A percentile compares a stretch with the other conserved stretches of the same genome.
Conservation (phyloP, 139 green algal species). For the Chlorella sp. region DNA sequence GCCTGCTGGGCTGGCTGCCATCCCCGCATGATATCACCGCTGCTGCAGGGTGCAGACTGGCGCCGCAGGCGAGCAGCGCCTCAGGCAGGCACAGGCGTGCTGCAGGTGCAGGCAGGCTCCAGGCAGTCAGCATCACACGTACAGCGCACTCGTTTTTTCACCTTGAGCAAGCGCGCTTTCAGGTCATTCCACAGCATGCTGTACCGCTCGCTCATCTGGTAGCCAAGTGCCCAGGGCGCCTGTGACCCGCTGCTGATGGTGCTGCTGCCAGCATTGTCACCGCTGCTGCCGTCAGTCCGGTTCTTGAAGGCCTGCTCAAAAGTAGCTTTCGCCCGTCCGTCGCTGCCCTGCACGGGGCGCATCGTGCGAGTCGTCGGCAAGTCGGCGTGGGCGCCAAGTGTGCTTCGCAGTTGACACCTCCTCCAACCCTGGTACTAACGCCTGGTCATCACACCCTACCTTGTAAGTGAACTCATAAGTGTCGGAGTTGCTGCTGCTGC, state of each 20-base stretch:
- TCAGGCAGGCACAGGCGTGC: too few species aligned
- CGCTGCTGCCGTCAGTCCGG: background rate
- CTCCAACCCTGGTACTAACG: too few species aligned
- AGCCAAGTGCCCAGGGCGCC: slow-evolving; percentile 61
- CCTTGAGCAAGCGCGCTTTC: slow-evolving; percentile 71
- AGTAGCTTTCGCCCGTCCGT: slow-evolving; percentile 64
- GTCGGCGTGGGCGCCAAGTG: too few species aligned
- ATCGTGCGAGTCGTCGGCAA: too few species aligned
- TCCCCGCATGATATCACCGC: too few species aligned
- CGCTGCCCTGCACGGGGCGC: slow-evolving; percentile 10
- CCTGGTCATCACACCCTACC: too few species aligned
- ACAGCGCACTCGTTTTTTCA: background rate
- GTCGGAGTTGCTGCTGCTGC: background rate
- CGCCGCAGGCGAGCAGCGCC: too few species aligned
- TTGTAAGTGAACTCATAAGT: slow-evolving; percentile 37
- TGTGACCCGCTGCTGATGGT: background rate
- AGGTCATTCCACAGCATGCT: slow-evolving; percentile 74
- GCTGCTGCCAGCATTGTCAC: background rate
- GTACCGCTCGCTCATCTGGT: slow-evolving; percentile 77
- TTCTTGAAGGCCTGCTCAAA: slow-evolving; percentile 65
- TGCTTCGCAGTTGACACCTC: too few species aligned
- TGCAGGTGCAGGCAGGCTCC: too few species aligned
- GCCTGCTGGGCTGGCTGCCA: too few species aligned
- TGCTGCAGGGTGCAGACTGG: too few species aligned
- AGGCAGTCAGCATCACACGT: too few species aligned